Conservation (phyloP, 768 basidiomycete species). For the Pisolithus albus region DNA sequence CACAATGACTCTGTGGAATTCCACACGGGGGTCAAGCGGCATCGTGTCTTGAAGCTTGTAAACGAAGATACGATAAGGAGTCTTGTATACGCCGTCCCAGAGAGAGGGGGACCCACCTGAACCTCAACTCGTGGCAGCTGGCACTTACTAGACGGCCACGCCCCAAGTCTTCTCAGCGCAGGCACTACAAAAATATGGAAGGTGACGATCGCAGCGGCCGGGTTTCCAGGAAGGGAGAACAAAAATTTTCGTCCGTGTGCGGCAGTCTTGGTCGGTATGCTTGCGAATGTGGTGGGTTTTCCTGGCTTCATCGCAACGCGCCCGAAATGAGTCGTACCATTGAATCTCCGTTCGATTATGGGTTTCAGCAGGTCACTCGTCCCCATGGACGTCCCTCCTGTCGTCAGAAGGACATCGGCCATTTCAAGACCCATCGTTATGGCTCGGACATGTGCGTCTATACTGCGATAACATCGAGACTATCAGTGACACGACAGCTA, state of each 20-base stretch:
- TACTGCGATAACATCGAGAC: constrained; percentile 28
- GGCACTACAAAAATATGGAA: constrained; percentile 83
- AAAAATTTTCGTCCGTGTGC: constrained; percentile 46
- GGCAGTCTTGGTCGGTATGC: constrained; percentile 42
- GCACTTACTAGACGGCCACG: constrained; percentile 48
- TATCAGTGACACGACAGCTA: background rate
- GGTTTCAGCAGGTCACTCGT: constrained; percentile 83
- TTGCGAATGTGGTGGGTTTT: constrained; percentile 89
- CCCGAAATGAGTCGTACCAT: constrained; percentile 79
- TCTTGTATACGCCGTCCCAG: no score
- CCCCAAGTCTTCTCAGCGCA: constrained; percentile 64
- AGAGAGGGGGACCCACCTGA: constrained; percentile 38
- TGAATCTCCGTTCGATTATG: constrained; percentile 72
- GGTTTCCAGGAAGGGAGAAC: constrained; percentile 87
- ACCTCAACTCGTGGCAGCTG: constrained; percentile 59
- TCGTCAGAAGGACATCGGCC: constrained; percentile 76
- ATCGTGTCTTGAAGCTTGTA: constrained; percentile 52
- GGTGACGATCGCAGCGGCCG: constrained; percentile 80
- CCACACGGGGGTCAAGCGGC: constrained; percentile 64
- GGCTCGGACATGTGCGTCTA: constrained; percentile 50
- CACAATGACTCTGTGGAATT: constrained; percentile 77
- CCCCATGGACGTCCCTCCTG: constrained; percentile 91
- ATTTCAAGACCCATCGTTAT: constrained; percentile 49
- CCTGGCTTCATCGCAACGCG: constrained; percentile 78
- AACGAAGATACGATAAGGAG: background rate